Percentiles rank a stretch among this genome's conserved stretches.
Evolutionary conservation across 352 stramenopile species (phyloP).

Genomic region (Lagenidium sp.): DNA sequence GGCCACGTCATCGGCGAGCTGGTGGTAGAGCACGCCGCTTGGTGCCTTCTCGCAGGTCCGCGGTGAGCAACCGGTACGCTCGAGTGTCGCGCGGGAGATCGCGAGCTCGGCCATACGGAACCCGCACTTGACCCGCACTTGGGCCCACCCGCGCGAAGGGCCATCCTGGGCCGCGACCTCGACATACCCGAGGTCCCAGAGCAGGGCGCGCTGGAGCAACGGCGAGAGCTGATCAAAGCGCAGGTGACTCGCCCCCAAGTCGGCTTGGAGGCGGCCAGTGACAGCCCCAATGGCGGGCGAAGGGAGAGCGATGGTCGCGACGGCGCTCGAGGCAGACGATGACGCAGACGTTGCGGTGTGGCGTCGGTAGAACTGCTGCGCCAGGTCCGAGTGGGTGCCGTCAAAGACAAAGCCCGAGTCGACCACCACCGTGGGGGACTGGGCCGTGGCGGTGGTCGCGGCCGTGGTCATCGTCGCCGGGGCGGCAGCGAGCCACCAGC

Average conservation of each 20-base stretch:
- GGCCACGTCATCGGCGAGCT: too few species aligned
- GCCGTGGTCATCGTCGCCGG: too few species aligned
- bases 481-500: too few species aligned
- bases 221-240: constrained; percentile 17
- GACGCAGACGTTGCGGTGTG: too few species aligned
- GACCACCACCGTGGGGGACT: too few species aligned
- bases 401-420: constrained; percentile 35
- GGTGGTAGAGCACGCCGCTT: constrained; percentile 21
- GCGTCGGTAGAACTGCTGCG: constrained; percentile 41
- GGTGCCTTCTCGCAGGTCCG: constrained; percentile 24
- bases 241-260: not conserved
- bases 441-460: too few species aligned
- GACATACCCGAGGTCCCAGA: constrained; percentile 40
- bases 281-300: not conserved
- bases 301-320: not conserved
- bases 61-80: constrained; percentile 17
- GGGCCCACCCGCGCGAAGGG: too few species aligned
- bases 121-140: constrained; percentile 27
- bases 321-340: constrained; percentile 5
- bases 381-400: constrained; percentile 37
- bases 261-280: not conserved
- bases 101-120: constrained; percentile 35
- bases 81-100: constrained; percentile 14
- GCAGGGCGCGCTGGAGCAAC: constrained; percentile 31
- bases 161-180: constrained; percentile 16